Evolutionary conservation across 371 early-diverging fungal species (phyloP).

Genomic region (Mortierella sp.): DNA sequence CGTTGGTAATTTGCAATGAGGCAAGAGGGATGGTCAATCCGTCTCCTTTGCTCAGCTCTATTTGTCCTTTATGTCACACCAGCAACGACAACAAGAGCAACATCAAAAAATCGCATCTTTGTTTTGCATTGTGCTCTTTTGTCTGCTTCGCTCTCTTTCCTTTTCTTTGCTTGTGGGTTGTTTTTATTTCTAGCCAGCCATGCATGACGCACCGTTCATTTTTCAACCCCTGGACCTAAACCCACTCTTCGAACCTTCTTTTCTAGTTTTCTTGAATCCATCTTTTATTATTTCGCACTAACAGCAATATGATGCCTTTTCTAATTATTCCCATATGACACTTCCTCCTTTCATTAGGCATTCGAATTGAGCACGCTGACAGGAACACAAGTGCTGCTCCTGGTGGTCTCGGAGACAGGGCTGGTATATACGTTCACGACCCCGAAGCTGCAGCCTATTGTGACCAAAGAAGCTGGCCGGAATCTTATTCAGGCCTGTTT

Average conservation of each 20-base stretch:
- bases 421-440: slow-evolving; percentile 99
- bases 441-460: slow-evolving; percentile 95
- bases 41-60: neutral
- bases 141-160: neutral
- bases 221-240: neutral
- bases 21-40: neutral
- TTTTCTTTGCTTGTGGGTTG: neutral
- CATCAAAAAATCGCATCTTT: neutral
- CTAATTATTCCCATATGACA: neutral
- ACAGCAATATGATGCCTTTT: neutral
- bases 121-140: neutral
- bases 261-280: neutral
- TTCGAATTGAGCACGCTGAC: slow-evolving; percentile 97
- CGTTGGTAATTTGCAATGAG: neutral
- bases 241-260: neutral
- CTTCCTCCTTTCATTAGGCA: slow-evolving; percentile 70
- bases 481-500: slow-evolving; percentile 96
- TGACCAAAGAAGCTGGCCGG: slow-evolving; percentile 94
- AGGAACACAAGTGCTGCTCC: slow-evolving; percentile 95
- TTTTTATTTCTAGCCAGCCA: neutral
- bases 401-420: slow-evolving; percentile 98
- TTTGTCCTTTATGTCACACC: neutral
- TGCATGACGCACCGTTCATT: neutral
- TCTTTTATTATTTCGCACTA: neutral
- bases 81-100: neutral